Evolutionary conservation across 2,329 filamentous ascomycete species (phyloP).

Genomic region (Sporothrix inflata): DNA sequence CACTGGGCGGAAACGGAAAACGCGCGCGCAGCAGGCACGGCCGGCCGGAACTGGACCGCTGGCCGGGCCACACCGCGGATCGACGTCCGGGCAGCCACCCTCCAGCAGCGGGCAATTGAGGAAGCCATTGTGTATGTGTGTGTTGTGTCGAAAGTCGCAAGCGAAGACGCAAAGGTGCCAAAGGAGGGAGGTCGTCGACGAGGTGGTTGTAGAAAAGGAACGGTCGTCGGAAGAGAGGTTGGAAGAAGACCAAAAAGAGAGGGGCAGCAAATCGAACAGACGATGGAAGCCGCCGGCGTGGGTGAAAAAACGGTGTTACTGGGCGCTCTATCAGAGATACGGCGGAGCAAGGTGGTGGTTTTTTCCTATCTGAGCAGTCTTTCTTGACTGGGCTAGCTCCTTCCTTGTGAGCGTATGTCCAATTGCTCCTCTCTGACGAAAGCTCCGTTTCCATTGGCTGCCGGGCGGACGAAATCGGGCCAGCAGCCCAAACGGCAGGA

Average conservation of each 20-base stretch:
- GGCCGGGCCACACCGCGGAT: conserved; percentile 43
- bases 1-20: conserved; percentile 53
- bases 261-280: conserved; percentile 8
- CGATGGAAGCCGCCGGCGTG: neutral
- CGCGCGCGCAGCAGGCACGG: conserved; percentile 48
- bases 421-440: neutral
- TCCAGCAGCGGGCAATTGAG: conserved; percentile 62
- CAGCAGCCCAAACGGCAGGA: conserved; percentile 16
- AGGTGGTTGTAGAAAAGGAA: neutral
- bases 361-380: conserved; percentile 29
- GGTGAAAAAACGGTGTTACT: conserved; percentile 15
- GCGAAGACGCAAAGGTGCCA: neutral
- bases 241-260: neutral
- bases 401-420: conserved; percentile 5
- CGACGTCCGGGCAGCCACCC: conserved; percentile 52
- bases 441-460: conserved; percentile 26
- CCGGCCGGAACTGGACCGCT: conserved; percentile 41
- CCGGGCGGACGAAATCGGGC: conserved; percentile 31
- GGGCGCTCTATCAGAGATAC: neutral
- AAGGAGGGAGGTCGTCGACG: neutral
- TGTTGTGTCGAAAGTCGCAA: neutral
- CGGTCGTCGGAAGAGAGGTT: neutral
- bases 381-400: conserved; percentile 26
- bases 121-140: conserved; percentile 53
- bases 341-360: conserved; percentile 11